These are phyloP conservation scores for Ganoderma lucidum DNA, from an alignment of 1,284 basidiomycete genomes.

Conservation along the genomic window DNA sequence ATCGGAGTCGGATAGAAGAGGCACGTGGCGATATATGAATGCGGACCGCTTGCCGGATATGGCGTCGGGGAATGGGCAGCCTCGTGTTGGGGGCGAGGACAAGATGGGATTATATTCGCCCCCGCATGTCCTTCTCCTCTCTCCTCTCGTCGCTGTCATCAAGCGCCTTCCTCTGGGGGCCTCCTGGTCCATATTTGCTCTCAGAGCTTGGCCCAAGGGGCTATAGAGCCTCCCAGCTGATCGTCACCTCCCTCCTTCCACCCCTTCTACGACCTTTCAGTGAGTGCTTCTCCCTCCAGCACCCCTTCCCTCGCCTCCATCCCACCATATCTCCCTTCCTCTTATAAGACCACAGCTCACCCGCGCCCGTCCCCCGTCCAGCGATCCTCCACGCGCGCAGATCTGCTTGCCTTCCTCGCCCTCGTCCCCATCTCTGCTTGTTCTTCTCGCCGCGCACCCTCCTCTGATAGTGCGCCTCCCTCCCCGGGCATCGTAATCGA, in stretches of 20 bases:
- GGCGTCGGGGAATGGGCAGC: constrained; percentile 21
- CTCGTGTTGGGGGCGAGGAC: constrained; percentile 37
- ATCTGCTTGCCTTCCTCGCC: constrained; percentile 7
- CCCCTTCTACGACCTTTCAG: constrained; percentile 29
- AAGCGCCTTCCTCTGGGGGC: constrained; percentile 37
- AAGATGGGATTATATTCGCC: constrained; percentile 25
- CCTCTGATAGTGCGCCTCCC: constrained; percentile 15
- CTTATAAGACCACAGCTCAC: constrained; percentile 19
- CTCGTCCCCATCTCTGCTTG: constrained; percentile 5
- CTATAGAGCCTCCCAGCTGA: constrained; percentile 25
- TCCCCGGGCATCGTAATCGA: constrained; percentile 23
- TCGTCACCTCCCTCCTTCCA: constrained; percentile 6
- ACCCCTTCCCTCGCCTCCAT: constrained; percentile 11
- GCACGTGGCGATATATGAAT: not conserved
- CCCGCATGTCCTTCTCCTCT: constrained; percentile 27
- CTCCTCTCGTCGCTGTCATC: constrained; percentile 27
- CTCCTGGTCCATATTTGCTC: constrained; percentile 44
- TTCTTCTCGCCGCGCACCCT: constrained; percentile 15
- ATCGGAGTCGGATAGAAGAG: constrained; percentile 15
- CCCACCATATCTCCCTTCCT: constrained; percentile 16
- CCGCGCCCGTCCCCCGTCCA: constrained; percentile 18
- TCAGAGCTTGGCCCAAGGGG: constrained; percentile 38
- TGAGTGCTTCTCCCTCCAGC: constrained; percentile 22
- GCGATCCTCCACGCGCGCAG: constrained; percentile 28
- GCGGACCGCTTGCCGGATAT: constrained; percentile 4